Conservation (phyloP, 257 asterid genomes). For the Solanum ossicruentum region DNA sequence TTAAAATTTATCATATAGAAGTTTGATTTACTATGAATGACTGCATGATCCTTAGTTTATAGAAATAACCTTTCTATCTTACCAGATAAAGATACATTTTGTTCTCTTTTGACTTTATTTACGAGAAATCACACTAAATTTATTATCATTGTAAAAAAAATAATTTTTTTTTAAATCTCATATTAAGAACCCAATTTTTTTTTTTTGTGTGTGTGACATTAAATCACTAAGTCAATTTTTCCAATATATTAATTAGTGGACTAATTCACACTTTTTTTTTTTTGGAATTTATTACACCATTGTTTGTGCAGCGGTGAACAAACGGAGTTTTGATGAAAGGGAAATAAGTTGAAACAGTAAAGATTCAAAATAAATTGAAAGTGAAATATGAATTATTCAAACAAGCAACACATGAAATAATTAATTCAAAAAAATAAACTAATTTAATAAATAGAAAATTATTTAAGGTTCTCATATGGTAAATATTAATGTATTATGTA, state of each 20-base stretch:
- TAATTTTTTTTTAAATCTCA: not conserved
- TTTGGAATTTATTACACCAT: not conserved
- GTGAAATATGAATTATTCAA: not conserved
- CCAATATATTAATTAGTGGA: not conserved
- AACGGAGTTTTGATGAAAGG: not conserved
- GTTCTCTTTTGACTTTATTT: too few species aligned
- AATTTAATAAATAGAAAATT: too few species aligned
- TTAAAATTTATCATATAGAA: accelerated
- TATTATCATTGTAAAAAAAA: too few species aligned
- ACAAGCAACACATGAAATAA: not conserved
- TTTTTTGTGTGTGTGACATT: not conserved
- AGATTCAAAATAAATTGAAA: not conserved
- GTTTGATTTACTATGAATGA: not conserved
- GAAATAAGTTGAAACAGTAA: not conserved
- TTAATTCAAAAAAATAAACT: not conserved
- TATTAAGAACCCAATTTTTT: not conserved
- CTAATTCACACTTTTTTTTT: not conserved
- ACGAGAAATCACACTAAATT: too few species aligned
- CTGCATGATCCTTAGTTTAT: not conserved
- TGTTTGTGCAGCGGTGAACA: not conserved
- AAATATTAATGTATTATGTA: not conserved
- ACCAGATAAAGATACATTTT: too few species aligned
- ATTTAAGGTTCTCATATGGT: accelerated
- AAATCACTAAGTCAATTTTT: not conserved
- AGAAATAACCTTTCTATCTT: not conserved